Conservation (phyloP, 2,329 filamentous ascomycete genomes). For the Gremmenia infestans region DNA sequence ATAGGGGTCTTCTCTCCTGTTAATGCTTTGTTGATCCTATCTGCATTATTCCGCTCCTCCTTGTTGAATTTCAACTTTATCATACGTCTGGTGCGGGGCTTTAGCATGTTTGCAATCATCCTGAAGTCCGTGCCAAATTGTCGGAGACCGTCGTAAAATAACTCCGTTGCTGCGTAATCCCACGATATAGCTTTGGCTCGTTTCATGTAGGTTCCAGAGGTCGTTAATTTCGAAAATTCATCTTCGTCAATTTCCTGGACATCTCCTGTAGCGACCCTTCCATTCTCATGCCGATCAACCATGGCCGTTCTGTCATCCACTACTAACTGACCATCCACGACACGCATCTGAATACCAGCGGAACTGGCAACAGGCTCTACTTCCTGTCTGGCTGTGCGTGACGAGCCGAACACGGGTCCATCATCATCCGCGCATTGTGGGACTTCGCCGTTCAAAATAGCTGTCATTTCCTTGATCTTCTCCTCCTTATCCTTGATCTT, state of each 20-base stretch:
- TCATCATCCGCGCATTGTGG: constrained; percentile 8
- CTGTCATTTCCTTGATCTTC: constrained; percentile 2
- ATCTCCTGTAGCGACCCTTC: constrained; percentile 47
- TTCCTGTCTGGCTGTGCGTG: constrained; percentile 4
- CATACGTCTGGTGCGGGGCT: constrained; percentile 63
- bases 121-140: constrained; percentile 82
- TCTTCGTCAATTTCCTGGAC: constrained; percentile 65
- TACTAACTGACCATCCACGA: constrained; percentile 57
- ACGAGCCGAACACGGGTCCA: constrained; percentile 7
- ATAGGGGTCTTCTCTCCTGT: constrained; percentile 56
- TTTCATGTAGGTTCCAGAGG: constrained; percentile 63
- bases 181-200: constrained; percentile 61
- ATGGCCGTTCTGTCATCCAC: constrained; percentile 63
- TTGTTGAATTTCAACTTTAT: constrained; percentile 80
- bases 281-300: constrained; percentile 64
- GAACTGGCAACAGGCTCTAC: not conserved
- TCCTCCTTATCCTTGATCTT: constrained; percentile 27
- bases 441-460: constrained; percentile 25
- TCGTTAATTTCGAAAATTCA: constrained; percentile 70
- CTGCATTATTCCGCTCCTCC: constrained; percentile 65
- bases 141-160: constrained; percentile 68
- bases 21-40: constrained; percentile 59
- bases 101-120: constrained; percentile 73
- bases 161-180: constrained; percentile 65
- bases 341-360: constrained; percentile 19